Evolutionary conservation across 2,329 filamentous ascomycete species (phyloP), one percentile per base, ranked within the genome.

Genomic region (Apiospora phragmitis): DNA sequence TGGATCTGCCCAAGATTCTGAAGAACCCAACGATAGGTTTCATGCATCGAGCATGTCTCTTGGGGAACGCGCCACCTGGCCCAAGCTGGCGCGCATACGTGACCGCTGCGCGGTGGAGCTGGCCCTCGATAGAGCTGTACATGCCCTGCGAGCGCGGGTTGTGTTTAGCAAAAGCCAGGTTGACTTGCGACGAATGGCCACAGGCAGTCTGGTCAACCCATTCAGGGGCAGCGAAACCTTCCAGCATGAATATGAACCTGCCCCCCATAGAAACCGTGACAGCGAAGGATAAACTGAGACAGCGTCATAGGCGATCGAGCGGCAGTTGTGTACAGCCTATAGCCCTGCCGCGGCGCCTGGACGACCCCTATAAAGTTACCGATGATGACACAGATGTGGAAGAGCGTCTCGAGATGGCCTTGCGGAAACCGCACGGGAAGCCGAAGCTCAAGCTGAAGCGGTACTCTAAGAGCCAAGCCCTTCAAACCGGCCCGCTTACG

Each of bases 41-140:
- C 79, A 97, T 98, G 93, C 80, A 92, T 6, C 88, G 92, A 65
- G 92, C 93, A 11, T 93, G 93, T 76, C 83, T 94, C 8, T 87
- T 89, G 35, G 95, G 95, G 93, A 98, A 80, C 88, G 91, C 70
- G 95, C 95, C 3, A 97, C 95, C 0, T 98, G 95, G 95, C 94
- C 95, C 0, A 95, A 95, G 79, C 83, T 98, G 12, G 92, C 92
- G 73, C 90, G 94, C 16, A 93, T 98, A 76, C 88, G 93, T 49
- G 96, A 97, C 77, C 92, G 94, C 69, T 94, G 94, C 75, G 93
- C 94, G 3, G 94, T 98, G 69, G 95, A 98, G 79, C 83, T 97
- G 65, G 94, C 94, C 4, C 83, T 98, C 1, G 93, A 96, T 77
- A 86, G 89, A 26, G 92, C 93, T 2, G 92, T 95, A 1, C 91